Percentiles rank a stretch among this genome's conserved stretches.
Evolutionary conservation across 306 rosid genomes (phyloP).

Genomic region (Dryas drummondii): DNA sequence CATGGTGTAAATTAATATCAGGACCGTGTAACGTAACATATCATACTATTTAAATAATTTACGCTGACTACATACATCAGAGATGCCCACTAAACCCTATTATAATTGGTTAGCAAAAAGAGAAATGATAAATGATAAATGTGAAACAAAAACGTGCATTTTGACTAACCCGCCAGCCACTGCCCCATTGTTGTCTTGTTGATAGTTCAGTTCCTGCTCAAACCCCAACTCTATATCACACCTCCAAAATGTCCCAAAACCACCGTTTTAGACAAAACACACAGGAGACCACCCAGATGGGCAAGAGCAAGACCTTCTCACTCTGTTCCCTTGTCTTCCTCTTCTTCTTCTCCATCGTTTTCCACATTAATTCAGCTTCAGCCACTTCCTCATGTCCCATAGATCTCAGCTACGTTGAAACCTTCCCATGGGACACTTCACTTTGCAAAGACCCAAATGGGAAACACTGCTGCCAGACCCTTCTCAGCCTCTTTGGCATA

Average conservation of each 20-base stretch:
- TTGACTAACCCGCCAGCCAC: constrained; percentile 9
- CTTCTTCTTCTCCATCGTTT: constrained; percentile 20
- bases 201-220: neutral
- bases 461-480: constrained; percentile 60
- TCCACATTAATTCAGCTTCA: neutral
- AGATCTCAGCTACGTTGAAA: constrained; percentile 61
- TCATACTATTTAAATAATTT: too few relatives aligned
- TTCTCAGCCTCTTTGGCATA: constrained; percentile 57
- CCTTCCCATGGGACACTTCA: constrained; percentile 77
- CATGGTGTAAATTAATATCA: too few relatives aligned
- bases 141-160: constrained; percentile 11
- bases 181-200: neutral
- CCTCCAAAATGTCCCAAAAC: neutral
- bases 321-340: constrained; percentile 8
- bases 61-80: too few relatives aligned
- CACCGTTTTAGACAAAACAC: neutral
- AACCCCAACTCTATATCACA: neutral
- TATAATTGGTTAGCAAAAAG: neutral
- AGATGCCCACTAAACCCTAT: too few relatives aligned
- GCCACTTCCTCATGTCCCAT: constrained; percentile 54
- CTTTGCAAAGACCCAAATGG: constrained; percentile 36
- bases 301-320: constrained; percentile 21
- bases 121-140: neutral
- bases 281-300: neutral
- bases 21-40: too few relatives aligned